Evolutionary conservation across 2,329 filamentous ascomycete species (phyloP).

Genomic region (Endoconidiophora laricicola): DNA sequence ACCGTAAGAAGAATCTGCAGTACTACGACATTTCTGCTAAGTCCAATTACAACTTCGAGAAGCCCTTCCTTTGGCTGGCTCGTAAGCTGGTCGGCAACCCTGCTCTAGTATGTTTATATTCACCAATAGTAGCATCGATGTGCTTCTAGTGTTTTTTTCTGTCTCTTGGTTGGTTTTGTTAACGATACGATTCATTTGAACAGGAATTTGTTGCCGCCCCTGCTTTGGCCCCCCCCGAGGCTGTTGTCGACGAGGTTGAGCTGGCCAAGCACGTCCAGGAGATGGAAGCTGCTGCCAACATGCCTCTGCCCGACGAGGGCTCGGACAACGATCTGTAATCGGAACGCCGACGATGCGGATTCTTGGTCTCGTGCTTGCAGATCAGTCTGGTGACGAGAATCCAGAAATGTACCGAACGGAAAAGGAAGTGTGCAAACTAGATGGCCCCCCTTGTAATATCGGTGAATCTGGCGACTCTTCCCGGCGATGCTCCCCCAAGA

Average conservation of each 20-base stretch:
- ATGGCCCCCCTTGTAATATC: constrained; percentile 10
- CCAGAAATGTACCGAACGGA: constrained; percentile 13
- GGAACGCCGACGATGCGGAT: constrained; percentile 15
- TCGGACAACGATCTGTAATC: constrained; percentile 54
- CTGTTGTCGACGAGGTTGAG: constrained; percentile 69
- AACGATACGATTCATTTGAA: constrained; percentile 17
- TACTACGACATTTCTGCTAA: constrained; percentile 99
- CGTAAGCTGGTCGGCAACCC: constrained; percentile 96
- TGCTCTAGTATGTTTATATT: constrained; percentile 44
- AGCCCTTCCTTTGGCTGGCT: constrained; percentile 98
- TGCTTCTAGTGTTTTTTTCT: background rate
- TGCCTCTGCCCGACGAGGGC: constrained; percentile 89
- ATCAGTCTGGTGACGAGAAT: constrained; percentile 11
- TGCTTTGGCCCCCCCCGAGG: constrained; percentile 85
- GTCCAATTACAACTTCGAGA: constrained; percentile 99
- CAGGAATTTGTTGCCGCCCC: constrained; percentile 94
- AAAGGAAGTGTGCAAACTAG: constrained; percentile 7
- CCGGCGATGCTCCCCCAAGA: background rate
- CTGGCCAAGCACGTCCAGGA: constrained; percentile 73
- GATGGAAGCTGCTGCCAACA: constrained; percentile 62
- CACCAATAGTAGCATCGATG: background rate
- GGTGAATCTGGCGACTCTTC: constrained; percentile 9
- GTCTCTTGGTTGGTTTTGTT: constrained; percentile 6
- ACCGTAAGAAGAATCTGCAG: constrained; percentile 99
- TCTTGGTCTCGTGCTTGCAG: constrained; percentile 9